A percentile compares a stretch with the other conserved stretches of the same genome.
phyloP scores from a whole-genome alignment of 345 rosid genomes.

The Moringa oleifera region DNA sequence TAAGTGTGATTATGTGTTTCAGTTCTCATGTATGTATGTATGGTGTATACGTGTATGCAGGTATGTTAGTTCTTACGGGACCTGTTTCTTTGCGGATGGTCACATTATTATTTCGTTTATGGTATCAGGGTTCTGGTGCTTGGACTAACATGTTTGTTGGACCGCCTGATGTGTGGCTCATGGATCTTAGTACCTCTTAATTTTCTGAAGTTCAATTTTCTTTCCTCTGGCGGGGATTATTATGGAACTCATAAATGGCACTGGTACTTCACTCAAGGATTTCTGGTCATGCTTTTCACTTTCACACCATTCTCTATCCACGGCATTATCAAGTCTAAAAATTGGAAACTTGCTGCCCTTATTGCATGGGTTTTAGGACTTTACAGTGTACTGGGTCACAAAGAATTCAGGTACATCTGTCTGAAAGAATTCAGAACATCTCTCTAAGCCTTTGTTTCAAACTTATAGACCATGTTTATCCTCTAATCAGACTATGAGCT shows the following conservation, averaged over 20 bases:
- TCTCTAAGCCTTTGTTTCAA: constrained; percentile 5
- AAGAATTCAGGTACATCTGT: constrained; percentile 72
- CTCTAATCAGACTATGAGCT: constrained; percentile 31
- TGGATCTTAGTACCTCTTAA: constrained; percentile 89
- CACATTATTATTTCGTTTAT: constrained; percentile 5
- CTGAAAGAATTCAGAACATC: neutral
- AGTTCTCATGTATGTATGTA: neutral
- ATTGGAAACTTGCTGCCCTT: constrained; percentile 70
- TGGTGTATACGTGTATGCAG: neutral
- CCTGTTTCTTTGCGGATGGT: neutral
- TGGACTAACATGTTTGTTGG: constrained; percentile 56
- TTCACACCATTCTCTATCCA: constrained; percentile 61
- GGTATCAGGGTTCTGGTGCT: constrained; percentile 63
- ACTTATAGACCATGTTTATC: constrained; percentile 19
- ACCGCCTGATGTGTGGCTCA: constrained; percentile 71
- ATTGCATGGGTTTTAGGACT: constrained; percentile 69
- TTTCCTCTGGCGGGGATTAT: constrained; percentile 91
- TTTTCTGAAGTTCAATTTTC: constrained; percentile 89
- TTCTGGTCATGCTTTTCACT: constrained; percentile 78
- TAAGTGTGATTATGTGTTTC: constrained; percentile 26
- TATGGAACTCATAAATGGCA: constrained; percentile 98
- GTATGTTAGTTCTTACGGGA: no score
- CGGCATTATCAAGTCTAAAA: constrained; percentile 57
- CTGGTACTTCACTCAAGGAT: constrained; percentile 97
- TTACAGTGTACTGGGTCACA: constrained; percentile 82